Percentiles rank a stretch among this genome's conserved stretches.
These are phyloP conservation scores for Ustilago curta DNA, from an alignment of 1,284 basidiomycete genomes.

Conservation along the genomic window DNA sequence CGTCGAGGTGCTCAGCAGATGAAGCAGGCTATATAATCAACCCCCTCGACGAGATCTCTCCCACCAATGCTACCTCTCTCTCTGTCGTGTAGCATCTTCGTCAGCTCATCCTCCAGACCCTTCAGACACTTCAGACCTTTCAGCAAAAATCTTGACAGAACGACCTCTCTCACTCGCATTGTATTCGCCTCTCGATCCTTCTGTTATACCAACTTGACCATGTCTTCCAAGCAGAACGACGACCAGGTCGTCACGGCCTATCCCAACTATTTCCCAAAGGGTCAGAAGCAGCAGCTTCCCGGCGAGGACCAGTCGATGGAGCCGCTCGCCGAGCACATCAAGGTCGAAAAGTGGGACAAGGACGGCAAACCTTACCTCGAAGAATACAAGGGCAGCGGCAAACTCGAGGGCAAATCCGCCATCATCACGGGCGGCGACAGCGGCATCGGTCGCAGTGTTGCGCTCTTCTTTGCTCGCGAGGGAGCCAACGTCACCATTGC, in stretches of 20 bases:
- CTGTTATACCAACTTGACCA: slow-evolving; percentile 16
- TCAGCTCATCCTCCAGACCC: slow-evolving; percentile 4
- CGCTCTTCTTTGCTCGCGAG: slow-evolving; percentile 76
- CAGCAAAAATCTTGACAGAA: background rate
- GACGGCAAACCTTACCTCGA: slow-evolving; percentile 75
- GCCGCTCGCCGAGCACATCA: slow-evolving; percentile 73
- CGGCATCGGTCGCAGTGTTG: slow-evolving; percentile 76
- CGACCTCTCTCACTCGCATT: background rate
- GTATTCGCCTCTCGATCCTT: background rate
- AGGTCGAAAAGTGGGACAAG: slow-evolving; percentile 75
- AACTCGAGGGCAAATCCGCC: slow-evolving; percentile 75
- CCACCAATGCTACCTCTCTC: background rate
- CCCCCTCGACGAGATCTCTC: background rate
- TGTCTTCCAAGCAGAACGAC: slow-evolving; percentile 38
- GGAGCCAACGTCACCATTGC: slow-evolving; percentile 77
- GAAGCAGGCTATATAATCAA: slow-evolving; percentile 6
- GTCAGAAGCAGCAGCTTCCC: slow-evolving; percentile 53
- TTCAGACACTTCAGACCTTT: background rate
- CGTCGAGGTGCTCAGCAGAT: no score
- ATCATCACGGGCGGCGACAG: slow-evolving; percentile 75
- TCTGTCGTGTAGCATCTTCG: slow-evolving; percentile 6
- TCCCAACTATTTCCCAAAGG: slow-evolving; percentile 54
- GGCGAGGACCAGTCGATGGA: slow-evolving; percentile 57
- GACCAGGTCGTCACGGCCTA: slow-evolving; percentile 58
- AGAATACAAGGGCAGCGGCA: slow-evolving; percentile 73